Base-by-base conservation (phyloP, 2,329 filamentous ascomycete genomes). In the Venturia asperata region DNA sequence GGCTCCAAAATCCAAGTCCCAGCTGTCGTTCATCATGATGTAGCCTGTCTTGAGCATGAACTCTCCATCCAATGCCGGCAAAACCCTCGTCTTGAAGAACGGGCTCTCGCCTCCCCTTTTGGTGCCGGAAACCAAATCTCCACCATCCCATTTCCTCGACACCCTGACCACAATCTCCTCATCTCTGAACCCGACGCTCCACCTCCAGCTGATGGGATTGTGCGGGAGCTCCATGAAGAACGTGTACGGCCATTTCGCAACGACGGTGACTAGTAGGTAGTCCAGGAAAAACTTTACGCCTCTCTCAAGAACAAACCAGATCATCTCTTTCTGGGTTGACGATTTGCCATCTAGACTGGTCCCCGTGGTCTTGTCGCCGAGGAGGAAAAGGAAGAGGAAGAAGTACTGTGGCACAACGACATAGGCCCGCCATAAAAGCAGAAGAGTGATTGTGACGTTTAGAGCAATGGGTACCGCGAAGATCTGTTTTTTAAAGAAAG, bases 31-130 rank as follows among this genome's bases (percentile, higher is more conserved):
- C 81, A 96, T 89, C 69, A 94, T 87, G 68, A 95, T 77, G 73
- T 95, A 96, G 24, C 91, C 92, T 39, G 92, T 96, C 82, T 95
- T 96, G 70, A 86, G 82, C 70, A 83, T 80, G 70, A 93, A 79
- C 63, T 87, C 81, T 70, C 85, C 77, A 27, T 86, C 83, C 4
- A 92, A 88, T 1, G 91, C 92, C 1, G 85, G 82, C 67, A 86
- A 76, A 58, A 96, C 77, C 66, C 85, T 81, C 15, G 80, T 80
- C 69, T 86, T 80, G 70, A 91, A 82, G 64, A 86, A 81, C 6
- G 78, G 75, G 64, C 78, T 75, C 77, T 85, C 71, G 77, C 81
- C 66, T 52, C 82, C 81, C 61, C 81, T 81, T 67, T 83, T 82
- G 42, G 80, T 77, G 1, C 80, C 82, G 67, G 78, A 75, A 66